Percentiles rank a stretch among this genome's conserved stretches.
Conservation (phyloP, 768 basidiomycete species). For the Amyloporia xantha region DNA sequence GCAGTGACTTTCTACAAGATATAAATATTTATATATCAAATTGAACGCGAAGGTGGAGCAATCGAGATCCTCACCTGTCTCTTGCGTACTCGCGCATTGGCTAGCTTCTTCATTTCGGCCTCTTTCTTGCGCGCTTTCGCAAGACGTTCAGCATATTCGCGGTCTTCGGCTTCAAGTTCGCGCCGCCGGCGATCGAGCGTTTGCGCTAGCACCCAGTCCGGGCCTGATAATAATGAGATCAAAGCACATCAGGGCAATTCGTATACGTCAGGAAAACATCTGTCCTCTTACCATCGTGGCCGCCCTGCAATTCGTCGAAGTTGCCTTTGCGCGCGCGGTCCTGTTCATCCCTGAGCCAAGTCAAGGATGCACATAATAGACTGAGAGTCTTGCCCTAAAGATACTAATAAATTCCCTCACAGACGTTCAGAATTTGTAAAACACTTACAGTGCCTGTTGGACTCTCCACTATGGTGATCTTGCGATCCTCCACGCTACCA, state of each 20-base stretch:
- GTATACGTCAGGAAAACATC: too few relatives aligned
- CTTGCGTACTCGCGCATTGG: slow-evolving; percentile 54
- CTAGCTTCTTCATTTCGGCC: slow-evolving; percentile 43
- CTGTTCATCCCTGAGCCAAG: slow-evolving; percentile 69
- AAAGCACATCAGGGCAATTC: not conserved
- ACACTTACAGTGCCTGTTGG: slow-evolving; percentile 78
- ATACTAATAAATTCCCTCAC: not conserved
- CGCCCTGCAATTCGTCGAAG: slow-evolving; percentile 31
- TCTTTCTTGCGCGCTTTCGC: slow-evolving; percentile 58
- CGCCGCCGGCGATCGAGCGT: slow-evolving; percentile 56
- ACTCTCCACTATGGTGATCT: slow-evolving; percentile 80
- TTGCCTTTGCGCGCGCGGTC: slow-evolving; percentile 64
- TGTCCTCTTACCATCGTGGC: slow-evolving; percentile 18
- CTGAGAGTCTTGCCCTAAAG: slow-evolving; percentile 80
- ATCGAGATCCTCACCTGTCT: slow-evolving; percentile 48
- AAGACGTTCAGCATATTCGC: slow-evolving; percentile 56
- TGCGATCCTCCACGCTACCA: slow-evolving; percentile 61
- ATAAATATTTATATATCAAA: not conserved
- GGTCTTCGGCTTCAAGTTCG: slow-evolving; percentile 62
- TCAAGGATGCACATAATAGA: slow-evolving; percentile 66
- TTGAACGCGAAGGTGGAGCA: not conserved
- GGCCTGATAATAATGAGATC: slow-evolving; percentile 36
- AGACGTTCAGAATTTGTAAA: not conserved
- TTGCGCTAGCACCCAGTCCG: slow-evolving; percentile 74
- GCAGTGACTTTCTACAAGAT: slow-evolving; percentile 10